Base-by-base conservation (phyloP, 2,329 filamentous ascomycete species). In the Hansfordia pulvinata region DNA sequence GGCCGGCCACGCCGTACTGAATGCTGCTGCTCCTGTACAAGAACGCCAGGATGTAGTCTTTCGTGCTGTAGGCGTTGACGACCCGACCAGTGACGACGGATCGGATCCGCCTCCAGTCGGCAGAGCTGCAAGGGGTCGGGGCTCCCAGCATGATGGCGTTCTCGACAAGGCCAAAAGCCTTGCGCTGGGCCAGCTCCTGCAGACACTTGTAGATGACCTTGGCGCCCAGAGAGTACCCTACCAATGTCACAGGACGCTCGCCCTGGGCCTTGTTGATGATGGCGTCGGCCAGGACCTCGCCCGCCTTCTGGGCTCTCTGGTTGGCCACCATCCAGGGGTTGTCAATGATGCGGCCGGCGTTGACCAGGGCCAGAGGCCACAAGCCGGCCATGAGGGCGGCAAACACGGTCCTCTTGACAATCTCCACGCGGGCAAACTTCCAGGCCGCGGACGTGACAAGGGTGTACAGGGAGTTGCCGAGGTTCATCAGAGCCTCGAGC, bases 41-140 rank as follows among this genome's bases (percentile, higher is more conserved):
- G 46, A 93, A 92, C 1, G 73, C 85, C 3, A 94, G 74, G 14
- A 94, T 75, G 38, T 84, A 86, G 49, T 96, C 88, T 22, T 83
- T 80, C 21, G 78, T 72, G 3, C 81, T 90, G 47, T 78, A 94
- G 3, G 88, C 83, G 39, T 94, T 96, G 41, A 94, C 68, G 7
- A 94, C 62, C 12, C 85, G 70, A 0, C 86, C 85, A 17, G 74
- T 69, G 2, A 93, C 84, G 1, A 88, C 82, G 28, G 72, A 75
- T 32, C 84, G 75, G 39, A 93, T 64, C 4, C 71, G 64, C 13
- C 80, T 65, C 88, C 88, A 94, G 28, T 83, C 73, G 4, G 65
- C 58, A 2, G 64, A 67, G 11, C 76, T 67, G 2, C 79, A 75
- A 1, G 86, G 82, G 2, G 76, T 73, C 0, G 88, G 84, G 0